Conservation (phyloP, 2,329 filamentous ascomycete species). For the Boeremia lycopersici region DNA sequence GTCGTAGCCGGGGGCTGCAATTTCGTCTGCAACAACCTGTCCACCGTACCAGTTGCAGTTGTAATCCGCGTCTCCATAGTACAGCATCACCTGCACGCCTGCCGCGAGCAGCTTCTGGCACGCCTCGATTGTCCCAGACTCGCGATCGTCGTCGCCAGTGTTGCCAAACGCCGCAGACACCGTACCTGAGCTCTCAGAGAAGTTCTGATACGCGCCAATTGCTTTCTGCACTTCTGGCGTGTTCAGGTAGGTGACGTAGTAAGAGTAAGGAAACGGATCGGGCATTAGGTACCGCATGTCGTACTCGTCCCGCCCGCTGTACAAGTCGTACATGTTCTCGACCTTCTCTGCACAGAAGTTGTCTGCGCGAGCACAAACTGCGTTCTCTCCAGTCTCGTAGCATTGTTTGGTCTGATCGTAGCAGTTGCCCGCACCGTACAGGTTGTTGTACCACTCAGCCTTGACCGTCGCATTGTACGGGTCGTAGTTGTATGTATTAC, state of each 20-base stretch:
- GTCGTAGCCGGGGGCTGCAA: constrained; percentile 51
- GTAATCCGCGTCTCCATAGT: constrained; percentile 57
- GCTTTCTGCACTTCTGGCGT: constrained; percentile 59
- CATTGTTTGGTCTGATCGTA: constrained; percentile 63
- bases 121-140: constrained; percentile 51
- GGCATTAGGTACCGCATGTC: constrained; percentile 63
- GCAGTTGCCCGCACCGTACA: constrained; percentile 67
- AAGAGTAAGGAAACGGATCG: constrained; percentile 64
- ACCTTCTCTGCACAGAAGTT: constrained; percentile 62
- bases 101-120: constrained; percentile 48
- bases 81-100: constrained; percentile 51
- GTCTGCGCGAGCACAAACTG: constrained; percentile 61
- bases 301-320: constrained; percentile 62
- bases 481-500: constrained; percentile 62
- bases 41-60: constrained; percentile 57
- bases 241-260: constrained; percentile 65
- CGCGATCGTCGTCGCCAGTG: constrained; percentile 58
- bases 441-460: constrained; percentile 61
- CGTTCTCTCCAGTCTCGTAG: constrained; percentile 57
- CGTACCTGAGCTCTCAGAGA: constrained; percentile 54
- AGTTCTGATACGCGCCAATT: constrained; percentile 66
- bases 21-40: constrained; percentile 48
- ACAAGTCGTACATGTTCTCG: constrained; percentile 58
- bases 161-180: constrained; percentile 53
- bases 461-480: constrained; percentile 59